Evolutionary conservation across 2,329 filamentous ascomycete genomes (phyloP).

Genomic region (Trichoderma simmonsii): DNA sequence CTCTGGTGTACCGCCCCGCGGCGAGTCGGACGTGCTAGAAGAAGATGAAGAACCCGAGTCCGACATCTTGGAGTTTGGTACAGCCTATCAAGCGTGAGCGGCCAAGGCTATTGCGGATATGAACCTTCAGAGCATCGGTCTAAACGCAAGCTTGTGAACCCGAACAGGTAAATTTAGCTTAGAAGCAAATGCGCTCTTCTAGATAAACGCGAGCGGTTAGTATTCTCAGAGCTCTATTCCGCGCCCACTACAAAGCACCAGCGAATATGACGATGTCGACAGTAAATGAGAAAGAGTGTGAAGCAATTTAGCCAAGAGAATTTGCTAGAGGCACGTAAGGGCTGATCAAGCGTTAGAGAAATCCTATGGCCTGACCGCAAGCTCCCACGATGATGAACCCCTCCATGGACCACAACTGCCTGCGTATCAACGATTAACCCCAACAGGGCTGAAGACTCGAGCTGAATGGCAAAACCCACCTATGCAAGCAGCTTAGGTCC

Average conservation of each 20-base stretch:
- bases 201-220: not conserved
- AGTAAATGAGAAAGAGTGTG: not conserved
- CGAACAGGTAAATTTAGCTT: not conserved
- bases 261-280: not conserved
- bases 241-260: not conserved
- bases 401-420: not conserved
- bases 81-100: not conserved
- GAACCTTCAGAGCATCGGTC: not conserved
- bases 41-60: conserved; percentile 16
- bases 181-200: not conserved
- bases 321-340: not conserved
- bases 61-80: not conserved
- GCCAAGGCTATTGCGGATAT: not conserved
- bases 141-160: not conserved
- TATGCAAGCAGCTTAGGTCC: not conserved
- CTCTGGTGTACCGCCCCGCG: conserved; percentile 3
- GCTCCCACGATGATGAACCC: not conserved
- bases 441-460: not conserved
- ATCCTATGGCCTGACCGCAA: not conserved
- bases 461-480: not conserved
- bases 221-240: not conserved
- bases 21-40: conserved; percentile 7
- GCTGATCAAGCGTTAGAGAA: not conserved
- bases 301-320: not conserved
- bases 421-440: not conserved